phyloP scores from a whole-genome alignment of 768 basidiomycete genomes.

The Postia placenta region DNA sequence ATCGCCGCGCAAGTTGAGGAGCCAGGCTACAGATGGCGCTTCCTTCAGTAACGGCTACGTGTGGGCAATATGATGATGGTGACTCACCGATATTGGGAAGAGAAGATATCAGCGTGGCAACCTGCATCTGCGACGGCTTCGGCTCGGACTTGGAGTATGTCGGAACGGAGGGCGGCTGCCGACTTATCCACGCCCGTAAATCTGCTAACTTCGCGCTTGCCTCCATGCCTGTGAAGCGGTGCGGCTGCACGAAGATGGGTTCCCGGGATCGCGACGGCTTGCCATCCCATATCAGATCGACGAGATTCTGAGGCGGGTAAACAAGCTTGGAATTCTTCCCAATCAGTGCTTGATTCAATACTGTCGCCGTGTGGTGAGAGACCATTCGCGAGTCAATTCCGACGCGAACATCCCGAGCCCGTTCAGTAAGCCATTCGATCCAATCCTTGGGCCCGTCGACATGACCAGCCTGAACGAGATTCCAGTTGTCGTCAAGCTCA shows the following conservation, averaged over 20 bases:
- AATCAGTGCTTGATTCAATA: constrained; percentile 51
- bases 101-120: constrained; percentile 61
- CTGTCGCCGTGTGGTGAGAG: constrained; percentile 61
- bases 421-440: constrained; percentile 61
- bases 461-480: constrained; percentile 51
- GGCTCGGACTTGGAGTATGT: constrained; percentile 60
- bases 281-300: constrained; percentile 78
- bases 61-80: background rate
- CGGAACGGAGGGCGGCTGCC: constrained; percentile 51
- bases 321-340: constrained; percentile 57
- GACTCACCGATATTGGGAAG: constrained; percentile 64
- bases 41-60: background rate
- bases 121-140: constrained; percentile 55
- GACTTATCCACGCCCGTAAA: constrained; percentile 63
- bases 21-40: constrained; percentile 50
- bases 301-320: constrained; percentile 77
- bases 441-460: constrained; percentile 58
- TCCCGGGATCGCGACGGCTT: constrained; percentile 66
- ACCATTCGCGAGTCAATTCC: constrained; percentile 86
- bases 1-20: constrained; percentile 82
- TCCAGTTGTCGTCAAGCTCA: constrained; percentile 73
- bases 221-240: constrained; percentile 67
- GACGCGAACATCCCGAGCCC: constrained; percentile 36
- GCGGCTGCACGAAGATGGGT: constrained; percentile 58
- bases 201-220: constrained; percentile 64